phyloP scores from a whole-genome alignment of 164 flowering plant species.

The Buxus sempervirens region DNA sequence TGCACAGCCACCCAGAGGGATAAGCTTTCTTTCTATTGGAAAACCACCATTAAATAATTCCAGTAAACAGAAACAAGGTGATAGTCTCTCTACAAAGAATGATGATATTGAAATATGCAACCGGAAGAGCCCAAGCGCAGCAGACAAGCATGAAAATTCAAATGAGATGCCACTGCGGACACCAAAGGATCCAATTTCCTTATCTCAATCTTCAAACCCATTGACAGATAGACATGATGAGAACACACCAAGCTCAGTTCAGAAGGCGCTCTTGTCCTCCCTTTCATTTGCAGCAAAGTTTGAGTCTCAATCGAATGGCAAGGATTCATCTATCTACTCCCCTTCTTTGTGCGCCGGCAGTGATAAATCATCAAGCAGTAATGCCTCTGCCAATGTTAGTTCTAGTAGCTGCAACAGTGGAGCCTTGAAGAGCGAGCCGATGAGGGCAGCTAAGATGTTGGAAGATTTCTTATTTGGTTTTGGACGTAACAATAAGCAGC shows the following conservation, averaged over 20 bases:
- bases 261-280: constrained; percentile 29
- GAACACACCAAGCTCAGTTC: constrained; percentile 19
- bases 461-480: constrained; percentile 26
- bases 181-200: constrained; percentile 15
- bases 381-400: no score
- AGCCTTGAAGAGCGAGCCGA: constrained; percentile 1
- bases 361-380: not conserved
- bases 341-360: not conserved
- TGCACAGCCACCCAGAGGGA: constrained; percentile 32
- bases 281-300: constrained; percentile 48
- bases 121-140: constrained; percentile 14
- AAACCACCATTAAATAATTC: constrained; percentile 7
- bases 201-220: constrained; percentile 13
- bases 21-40: constrained; percentile 45
- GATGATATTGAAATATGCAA: constrained; percentile 2
- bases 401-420: not conserved
- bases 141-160: constrained; percentile 16
- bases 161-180: constrained; percentile 13
- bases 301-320: constrained; percentile 26
- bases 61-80: not conserved
- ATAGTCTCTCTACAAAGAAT: constrained; percentile 6
- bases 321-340: not conserved
- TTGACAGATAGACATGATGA: constrained; percentile 16
- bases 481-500: constrained; percentile 1
- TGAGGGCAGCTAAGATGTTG: constrained; percentile 20